Conservation (phyloP, 345 rosid species). For the Ricinus communis region DNA sequence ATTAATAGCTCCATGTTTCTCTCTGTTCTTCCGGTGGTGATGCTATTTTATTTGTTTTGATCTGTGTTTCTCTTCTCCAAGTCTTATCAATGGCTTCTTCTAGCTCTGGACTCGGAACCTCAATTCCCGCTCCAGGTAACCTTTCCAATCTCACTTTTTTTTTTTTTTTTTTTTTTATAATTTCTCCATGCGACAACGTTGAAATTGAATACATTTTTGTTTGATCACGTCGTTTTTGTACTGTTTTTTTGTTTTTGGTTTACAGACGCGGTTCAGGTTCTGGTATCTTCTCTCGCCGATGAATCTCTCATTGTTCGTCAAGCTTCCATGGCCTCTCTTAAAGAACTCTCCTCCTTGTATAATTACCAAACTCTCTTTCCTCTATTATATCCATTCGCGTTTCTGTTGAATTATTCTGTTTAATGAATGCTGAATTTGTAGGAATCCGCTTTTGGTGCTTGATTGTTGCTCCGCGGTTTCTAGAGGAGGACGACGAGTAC, state of each 20-base stretch:
- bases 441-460: slow-evolving; percentile 92
- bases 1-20: no score
- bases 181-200: no score
- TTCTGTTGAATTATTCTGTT: background rate
- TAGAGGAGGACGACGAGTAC: slow-evolving; percentile 89
- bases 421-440: slow-evolving; percentile 24
- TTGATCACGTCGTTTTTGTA: background rate
- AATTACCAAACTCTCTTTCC: background rate
- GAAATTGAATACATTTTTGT: no score
- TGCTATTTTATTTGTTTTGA: background rate
- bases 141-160: background rate
- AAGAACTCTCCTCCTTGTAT: slow-evolving; percentile 72
- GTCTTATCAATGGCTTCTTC: slow-evolving; percentile 63
- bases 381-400: background rate
- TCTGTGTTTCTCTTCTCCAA: background rate
- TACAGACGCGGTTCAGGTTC: slow-evolving; percentile 83
- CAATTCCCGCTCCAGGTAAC: slow-evolving; percentile 72
- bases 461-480: slow-evolving; percentile 86
- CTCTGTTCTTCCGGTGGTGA: no score
- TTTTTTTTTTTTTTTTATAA: no score
- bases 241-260: no score
- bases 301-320: slow-evolving; percentile 67
- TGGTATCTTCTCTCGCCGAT: slow-evolving; percentile 83
- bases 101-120: slow-evolving; percentile 48
- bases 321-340: slow-evolving; percentile 85